Percentiles rank a stretch among this genome's conserved stretches.
Evolutionary conservation across 257 asterid genomes (phyloP).

Genomic region (Parsonsia alboflavescens): DNA sequence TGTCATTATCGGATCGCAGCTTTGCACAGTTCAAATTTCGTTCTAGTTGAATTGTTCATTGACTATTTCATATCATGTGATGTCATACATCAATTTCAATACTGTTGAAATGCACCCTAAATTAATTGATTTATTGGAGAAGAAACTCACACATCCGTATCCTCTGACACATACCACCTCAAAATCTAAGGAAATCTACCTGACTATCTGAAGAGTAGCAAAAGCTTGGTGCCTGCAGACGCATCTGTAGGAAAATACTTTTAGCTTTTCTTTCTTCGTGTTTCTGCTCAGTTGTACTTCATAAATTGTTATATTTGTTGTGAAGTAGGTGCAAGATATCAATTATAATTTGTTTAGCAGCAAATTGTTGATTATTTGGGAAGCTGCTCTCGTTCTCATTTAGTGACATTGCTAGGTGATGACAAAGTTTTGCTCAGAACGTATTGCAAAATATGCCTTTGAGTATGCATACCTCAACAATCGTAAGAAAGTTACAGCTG

Average conservation of each 20-base stretch:
- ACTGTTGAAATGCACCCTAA: not conserved
- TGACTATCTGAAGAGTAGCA: not conserved
- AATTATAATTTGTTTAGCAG: not conserved
- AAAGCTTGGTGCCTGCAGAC: not conserved
- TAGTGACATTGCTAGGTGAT: slow-evolving; percentile 58
- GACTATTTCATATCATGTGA: not conserved
- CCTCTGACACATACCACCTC: no score
- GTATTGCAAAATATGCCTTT: slow-evolving; percentile 92
- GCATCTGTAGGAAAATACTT: not conserved
- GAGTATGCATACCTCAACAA: slow-evolving; percentile 98
- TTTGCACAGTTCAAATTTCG: not conserved
- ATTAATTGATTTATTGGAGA: not conserved
- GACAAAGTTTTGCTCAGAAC: slow-evolving; percentile 94
- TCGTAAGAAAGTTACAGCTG: slow-evolving; percentile 91
- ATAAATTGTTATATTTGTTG: not conserved
- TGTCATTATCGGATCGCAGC: not conserved
- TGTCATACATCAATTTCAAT: no score
- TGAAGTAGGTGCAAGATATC: not conserved
- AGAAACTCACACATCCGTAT: not conserved
- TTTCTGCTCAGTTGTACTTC: not conserved
- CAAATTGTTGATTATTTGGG: not conserved
- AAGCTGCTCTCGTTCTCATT: slow-evolving; percentile 26
- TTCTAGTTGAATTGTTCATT: not conserved
- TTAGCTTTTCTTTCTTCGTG: not conserved
- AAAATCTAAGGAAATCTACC: not conserved